phyloP scores from a whole-genome alignment of 1,284 basidiomycete genomes.

The Singerocomus rubriflavus region DNA sequence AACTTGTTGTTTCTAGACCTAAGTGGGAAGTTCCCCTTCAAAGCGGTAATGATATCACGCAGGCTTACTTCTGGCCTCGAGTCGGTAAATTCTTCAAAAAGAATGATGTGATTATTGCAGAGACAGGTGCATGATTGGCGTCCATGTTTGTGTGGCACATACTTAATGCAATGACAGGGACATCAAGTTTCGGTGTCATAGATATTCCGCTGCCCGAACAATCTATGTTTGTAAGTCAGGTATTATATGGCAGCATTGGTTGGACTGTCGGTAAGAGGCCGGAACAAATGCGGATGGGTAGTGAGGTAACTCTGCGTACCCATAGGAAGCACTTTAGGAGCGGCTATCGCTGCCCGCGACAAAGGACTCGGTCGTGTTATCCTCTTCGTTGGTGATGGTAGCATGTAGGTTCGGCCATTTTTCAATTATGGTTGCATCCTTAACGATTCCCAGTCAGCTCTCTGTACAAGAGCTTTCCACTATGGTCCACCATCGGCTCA shows the following conservation, averaged over 20 bases:
- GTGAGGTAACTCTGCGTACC: constrained; percentile 16
- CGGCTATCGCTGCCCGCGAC: constrained; percentile 76
- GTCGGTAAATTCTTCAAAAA: constrained; percentile 75
- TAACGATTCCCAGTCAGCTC: constrained; percentile 49
- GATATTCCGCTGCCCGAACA: constrained; percentile 73
- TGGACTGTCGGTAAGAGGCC: constrained; percentile 70
- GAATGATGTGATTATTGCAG: constrained; percentile 78
- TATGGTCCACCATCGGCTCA: constrained; percentile 67
- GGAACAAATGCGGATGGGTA: constrained; percentile 12
- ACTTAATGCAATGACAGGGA: constrained; percentile 35
- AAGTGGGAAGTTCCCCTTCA: constrained; percentile 47
- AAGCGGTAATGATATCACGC: constrained; percentile 56
- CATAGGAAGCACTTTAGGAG: constrained; percentile 61
- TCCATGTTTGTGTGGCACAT: not conserved
- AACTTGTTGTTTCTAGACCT: constrained; percentile 51
- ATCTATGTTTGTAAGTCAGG: constrained; percentile 68
- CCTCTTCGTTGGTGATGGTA: constrained; percentile 86
- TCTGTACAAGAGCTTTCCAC: constrained; percentile 76
- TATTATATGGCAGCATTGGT: constrained; percentile 86
- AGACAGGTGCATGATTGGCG: constrained; percentile 59
- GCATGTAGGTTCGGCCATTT: constrained; percentile 47
- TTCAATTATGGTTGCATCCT: not conserved
- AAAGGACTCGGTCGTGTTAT: constrained; percentile 63
- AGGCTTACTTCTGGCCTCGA: constrained; percentile 85
- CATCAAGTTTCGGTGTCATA: constrained; percentile 71